phyloP scores from a whole-genome alignment of 331 rosid species.

The Malus hybrid region DNA sequence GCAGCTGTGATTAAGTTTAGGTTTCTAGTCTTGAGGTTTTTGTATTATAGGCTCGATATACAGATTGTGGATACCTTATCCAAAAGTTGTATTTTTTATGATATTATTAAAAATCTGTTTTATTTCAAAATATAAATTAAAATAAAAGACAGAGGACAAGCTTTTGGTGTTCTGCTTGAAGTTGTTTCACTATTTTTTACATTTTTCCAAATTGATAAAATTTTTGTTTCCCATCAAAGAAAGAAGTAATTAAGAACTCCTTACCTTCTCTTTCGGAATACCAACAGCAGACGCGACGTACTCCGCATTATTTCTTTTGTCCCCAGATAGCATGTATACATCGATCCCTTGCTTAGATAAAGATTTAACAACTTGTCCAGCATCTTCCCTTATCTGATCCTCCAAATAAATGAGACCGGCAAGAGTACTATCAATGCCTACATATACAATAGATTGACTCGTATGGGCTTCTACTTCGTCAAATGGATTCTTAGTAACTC shows the following conservation, averaged over 20 bases:
- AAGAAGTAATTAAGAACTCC: neutral
- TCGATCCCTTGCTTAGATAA: conserved; percentile 62
- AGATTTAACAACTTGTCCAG: conserved; percentile 52
- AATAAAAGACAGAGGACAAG: too few relatives aligned
- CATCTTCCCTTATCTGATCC: conserved; percentile 92
- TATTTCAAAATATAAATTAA: too few relatives aligned
- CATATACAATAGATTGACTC: conserved; percentile 75
- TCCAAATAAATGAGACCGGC: conserved; percentile 79
- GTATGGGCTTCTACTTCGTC: conserved; percentile 41
- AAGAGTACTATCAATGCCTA: conserved; percentile 64
- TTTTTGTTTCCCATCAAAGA: neutral
- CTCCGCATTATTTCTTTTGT: conserved; percentile 79
- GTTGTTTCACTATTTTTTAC: neutral
- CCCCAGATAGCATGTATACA: conserved; percentile 90
- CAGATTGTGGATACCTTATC: too few relatives aligned
- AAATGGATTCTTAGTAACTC: conserved; percentile 39
- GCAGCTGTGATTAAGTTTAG: too few relatives aligned
- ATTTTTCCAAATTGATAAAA: neutral
- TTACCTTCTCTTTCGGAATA: conserved; percentile 73
- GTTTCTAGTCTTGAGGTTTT: too few relatives aligned
- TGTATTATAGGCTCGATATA: too few relatives aligned
- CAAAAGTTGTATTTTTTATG: too few relatives aligned
- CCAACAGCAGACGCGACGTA: conserved; percentile 88
- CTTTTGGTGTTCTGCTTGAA: neutral
- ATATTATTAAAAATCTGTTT: too few relatives aligned